These are phyloP conservation scores for Torrubiellomyces zombiae DNA, from an alignment of 2,329 filamentous ascomycete species.

Conservation along the genomic window DNA sequence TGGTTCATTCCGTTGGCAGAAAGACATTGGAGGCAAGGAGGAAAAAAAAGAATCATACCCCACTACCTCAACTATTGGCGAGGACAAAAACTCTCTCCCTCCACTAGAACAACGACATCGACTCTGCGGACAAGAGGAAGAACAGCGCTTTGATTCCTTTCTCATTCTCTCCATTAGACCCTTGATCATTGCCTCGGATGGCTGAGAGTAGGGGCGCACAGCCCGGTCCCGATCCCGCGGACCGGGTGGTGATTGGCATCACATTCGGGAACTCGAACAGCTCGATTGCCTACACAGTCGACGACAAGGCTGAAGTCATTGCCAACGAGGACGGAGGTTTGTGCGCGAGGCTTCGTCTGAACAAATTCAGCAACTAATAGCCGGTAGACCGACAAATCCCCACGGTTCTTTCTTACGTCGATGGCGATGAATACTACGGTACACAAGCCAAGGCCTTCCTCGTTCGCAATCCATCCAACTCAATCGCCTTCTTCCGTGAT, in stretches of 20 bases:
- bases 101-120: no score
- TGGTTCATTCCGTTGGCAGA: no score
- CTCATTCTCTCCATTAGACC: slow-evolving; percentile 1
- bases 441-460: slow-evolving; percentile 90
- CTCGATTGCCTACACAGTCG: slow-evolving; percentile 83
- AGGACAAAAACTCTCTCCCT: no score
- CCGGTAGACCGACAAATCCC: slow-evolving; percentile 83
- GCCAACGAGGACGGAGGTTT: slow-evolving; percentile 94
- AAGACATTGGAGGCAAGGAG: no score
- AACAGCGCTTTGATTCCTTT: no score
- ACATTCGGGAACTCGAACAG: slow-evolving; percentile 98
- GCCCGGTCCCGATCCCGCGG: slow-evolving; percentile 32
- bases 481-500: slow-evolving; percentile 88
- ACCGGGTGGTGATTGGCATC: slow-evolving; percentile 72
- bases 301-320: slow-evolving; percentile 94
- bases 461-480: slow-evolving; percentile 83
- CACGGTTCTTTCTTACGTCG: slow-evolving; percentile 82
- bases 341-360: slow-evolving; percentile 11
- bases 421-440: slow-evolving; percentile 92
- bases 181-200: slow-evolving; percentile 18
- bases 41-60: no score
- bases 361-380: neutral
- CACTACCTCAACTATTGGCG: no score
- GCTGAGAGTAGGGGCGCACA: slow-evolving; percentile 27
- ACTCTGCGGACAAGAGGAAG: no score